These are phyloP conservation scores for Phyllosticta citrichinensis DNA, from an alignment of 2,329 filamentous ascomycete genomes.

Conservation along the genomic window DNA sequence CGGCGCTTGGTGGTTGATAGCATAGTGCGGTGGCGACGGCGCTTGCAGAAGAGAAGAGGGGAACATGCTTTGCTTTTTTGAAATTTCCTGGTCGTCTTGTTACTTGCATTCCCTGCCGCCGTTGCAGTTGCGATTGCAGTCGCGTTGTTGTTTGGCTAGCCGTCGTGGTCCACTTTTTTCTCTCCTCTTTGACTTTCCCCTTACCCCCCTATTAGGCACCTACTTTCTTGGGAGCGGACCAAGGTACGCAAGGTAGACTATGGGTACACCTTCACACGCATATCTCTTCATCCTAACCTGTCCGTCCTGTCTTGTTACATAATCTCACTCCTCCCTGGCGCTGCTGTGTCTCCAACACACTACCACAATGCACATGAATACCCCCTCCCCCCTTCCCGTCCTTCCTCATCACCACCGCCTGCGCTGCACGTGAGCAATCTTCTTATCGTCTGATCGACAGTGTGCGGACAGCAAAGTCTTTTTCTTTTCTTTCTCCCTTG, in stretches of 20 bases:
- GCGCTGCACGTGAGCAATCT: too few species aligned
- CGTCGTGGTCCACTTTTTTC: background rate
- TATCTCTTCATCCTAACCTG: too few species aligned
- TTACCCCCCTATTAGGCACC: background rate
- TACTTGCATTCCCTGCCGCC: background rate
- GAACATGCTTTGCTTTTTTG: background rate
- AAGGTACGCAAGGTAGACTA: too few species aligned
- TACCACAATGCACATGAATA: background rate
- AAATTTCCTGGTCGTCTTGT: background rate
- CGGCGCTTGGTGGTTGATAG: slow-evolving; percentile 46
- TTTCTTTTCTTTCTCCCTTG: background rate
- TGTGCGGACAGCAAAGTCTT: too few species aligned
- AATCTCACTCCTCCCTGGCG: background rate
- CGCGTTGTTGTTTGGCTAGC: background rate
- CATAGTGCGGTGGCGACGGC: slow-evolving; percentile 3
- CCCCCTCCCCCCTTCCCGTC: background rate
- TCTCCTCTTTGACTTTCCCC: background rate
- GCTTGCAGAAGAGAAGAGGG: background rate
- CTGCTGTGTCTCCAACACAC: background rate
- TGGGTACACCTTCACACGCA: too few species aligned
- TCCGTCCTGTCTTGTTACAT: background rate
- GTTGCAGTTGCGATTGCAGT: background rate
- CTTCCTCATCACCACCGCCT: background rate
- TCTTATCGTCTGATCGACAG: too few species aligned
- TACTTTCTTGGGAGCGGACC: too few species aligned